Percentiles rank a stretch among this genome's conserved stretches.
Evolutionary conservation across 2,329 filamentous ascomycete genomes (phyloP).

Genomic region (Zalaria obscura): DNA sequence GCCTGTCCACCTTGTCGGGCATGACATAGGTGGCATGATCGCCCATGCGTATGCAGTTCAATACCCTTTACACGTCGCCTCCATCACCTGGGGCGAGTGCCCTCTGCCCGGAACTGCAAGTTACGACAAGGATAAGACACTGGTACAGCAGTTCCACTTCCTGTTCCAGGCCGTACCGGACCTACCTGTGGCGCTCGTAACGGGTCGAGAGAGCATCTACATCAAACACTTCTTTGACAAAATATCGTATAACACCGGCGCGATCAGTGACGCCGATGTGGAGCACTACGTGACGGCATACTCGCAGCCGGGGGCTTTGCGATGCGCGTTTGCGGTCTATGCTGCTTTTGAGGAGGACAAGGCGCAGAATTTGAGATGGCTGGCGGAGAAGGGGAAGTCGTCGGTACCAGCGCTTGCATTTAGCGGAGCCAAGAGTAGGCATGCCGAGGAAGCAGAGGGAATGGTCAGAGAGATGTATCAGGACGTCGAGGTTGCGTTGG

Average conservation of each 20-base stretch:
- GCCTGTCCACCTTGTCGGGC: slow-evolving; percentile 28
- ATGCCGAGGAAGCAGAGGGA: slow-evolving; percentile 9
- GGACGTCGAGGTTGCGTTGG: slow-evolving; percentile 10
- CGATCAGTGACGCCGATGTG: slow-evolving; percentile 20
- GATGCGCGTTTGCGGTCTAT: slow-evolving; percentile 19
- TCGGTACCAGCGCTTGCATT: slow-evolving; percentile 14
- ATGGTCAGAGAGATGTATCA: slow-evolving; percentile 20
- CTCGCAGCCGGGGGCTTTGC: slow-evolving; percentile 18
- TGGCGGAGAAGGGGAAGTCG: slow-evolving; percentile 12
- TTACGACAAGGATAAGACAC: slow-evolving; percentile 15
- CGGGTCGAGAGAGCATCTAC: slow-evolving; percentile 24
- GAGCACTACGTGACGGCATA: slow-evolving; percentile 25
- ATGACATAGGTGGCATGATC: slow-evolving; percentile 36
- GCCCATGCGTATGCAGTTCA: slow-evolving; percentile 25
- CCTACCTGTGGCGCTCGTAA: slow-evolving; percentile 23
- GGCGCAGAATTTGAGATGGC: slow-evolving; percentile 12
- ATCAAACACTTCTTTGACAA: slow-evolving; percentile 28
- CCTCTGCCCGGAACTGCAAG: slow-evolving; percentile 22
- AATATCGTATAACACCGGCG: slow-evolving; percentile 19
- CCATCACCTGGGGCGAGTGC: slow-evolving; percentile 28
- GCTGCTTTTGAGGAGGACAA: slow-evolving; percentile 20
- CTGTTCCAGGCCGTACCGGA: slow-evolving; percentile 24
- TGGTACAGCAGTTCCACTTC: slow-evolving; percentile 22
- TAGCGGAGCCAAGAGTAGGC: slow-evolving; percentile 12
- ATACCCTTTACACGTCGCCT: slow-evolving; percentile 19